Evolutionary conservation across 1,284 basidiomycete genomes (phyloP).

Genomic region (Anthracocystis setariae): DNA sequence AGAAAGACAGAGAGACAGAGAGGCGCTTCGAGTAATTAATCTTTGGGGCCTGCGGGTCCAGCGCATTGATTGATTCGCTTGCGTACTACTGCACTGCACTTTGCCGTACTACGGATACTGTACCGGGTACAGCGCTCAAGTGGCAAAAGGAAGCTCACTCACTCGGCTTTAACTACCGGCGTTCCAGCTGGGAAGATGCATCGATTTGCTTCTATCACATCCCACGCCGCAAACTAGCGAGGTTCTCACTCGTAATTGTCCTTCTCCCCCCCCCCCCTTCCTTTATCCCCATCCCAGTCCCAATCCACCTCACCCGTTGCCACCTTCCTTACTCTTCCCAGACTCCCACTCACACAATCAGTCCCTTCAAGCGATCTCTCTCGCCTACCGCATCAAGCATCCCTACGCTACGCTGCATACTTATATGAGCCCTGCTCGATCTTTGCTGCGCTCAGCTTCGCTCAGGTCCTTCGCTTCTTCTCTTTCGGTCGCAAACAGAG

Average conservation of each 20-base stretch:
- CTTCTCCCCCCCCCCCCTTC: too few relatives aligned
- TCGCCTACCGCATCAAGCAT: background rate
- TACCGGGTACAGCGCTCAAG: too few relatives aligned
- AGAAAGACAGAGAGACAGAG: too few relatives aligned
- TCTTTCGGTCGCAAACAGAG: constrained; percentile 7
- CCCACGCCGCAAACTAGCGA: background rate
- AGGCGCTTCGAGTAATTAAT: too few relatives aligned
- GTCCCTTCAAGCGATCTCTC: background rate
- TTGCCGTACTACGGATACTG: too few relatives aligned
- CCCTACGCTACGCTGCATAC: background rate
- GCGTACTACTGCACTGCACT: too few relatives aligned
- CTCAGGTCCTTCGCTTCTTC: constrained; percentile 8
- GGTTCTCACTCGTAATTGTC: background rate
- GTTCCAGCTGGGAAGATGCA: too few relatives aligned
- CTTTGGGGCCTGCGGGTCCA: too few relatives aligned
- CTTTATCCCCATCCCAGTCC: too few relatives aligned
- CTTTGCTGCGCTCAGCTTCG: constrained; percentile 35
- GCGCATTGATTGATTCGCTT: too few relatives aligned
- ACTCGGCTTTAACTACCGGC: too few relatives aligned
- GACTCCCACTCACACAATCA: background rate
- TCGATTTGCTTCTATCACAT: background rate
- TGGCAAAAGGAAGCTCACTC: too few relatives aligned
- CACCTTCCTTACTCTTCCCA: background rate
- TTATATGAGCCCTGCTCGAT: constrained; percentile 48
- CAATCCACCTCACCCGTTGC: background rate